These are phyloP conservation scores for Paraurostyla sp. DNA, from an alignment of 73 alveolate genomes.

Conservation along the genomic window DNA sequence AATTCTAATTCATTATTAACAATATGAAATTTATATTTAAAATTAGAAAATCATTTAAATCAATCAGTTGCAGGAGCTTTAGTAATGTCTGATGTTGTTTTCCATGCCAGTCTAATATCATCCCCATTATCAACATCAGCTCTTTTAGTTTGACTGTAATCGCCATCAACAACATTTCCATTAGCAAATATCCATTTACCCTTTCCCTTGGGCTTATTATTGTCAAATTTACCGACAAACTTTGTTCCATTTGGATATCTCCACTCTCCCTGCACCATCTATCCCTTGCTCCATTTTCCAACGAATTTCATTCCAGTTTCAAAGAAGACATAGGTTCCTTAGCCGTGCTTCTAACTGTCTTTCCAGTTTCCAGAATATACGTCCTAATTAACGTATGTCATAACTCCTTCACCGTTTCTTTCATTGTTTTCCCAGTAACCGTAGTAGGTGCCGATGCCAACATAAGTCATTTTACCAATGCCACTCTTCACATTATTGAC, in stretches of 20 bases:
- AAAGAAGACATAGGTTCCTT: conserved; percentile 87
- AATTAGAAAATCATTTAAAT: conserved; percentile 13
- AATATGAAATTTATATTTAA: too few species aligned
- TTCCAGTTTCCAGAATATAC: conserved; percentile 95
- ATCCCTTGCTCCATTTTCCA: conserved; percentile 86
- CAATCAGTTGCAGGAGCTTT: conserved; percentile 34
- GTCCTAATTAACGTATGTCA: conserved; percentile 90
- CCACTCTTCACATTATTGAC: conserved; percentile 90
- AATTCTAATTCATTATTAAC: conserved; percentile 7
- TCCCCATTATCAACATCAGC: conserved; percentile 46
- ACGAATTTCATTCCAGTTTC: conserved; percentile 87
- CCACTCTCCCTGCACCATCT: conserved; percentile 88
- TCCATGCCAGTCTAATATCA: conserved; percentile 57
- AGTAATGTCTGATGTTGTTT: conserved; percentile 66
- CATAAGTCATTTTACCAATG: conserved; percentile 89
- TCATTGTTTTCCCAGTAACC: conserved; percentile 87
- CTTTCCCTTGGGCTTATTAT: conserved; percentile 77
- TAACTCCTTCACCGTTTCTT: conserved; percentile 95
- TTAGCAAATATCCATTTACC: conserved; percentile 79
- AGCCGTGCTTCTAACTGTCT: conserved; percentile 86
- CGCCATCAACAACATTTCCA: conserved; percentile 83
- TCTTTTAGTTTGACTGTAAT: conserved; percentile 70
- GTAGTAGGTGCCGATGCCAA: conserved; percentile 93
- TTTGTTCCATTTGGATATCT: conserved; percentile 86
- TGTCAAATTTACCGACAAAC: conserved; percentile 78